phyloP scores from a whole-genome alignment of 805 yeast species.

The Candida ponderosae region DNA sequence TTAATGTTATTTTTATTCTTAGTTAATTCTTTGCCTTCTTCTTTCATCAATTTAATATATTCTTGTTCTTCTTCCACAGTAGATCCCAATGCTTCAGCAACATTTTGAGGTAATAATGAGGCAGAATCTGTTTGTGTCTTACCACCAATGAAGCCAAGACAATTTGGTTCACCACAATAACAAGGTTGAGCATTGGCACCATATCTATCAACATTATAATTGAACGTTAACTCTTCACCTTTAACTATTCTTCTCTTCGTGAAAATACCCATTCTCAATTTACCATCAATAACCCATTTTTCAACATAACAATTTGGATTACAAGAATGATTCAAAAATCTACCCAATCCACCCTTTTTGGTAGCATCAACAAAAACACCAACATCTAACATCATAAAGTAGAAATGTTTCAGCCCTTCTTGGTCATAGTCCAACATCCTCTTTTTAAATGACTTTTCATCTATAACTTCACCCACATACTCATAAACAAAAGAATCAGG shows the following conservation, averaged over 20 bases:
- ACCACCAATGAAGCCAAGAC: conserved; percentile 93
- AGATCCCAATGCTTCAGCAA: conserved; percentile 83
- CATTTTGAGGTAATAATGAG: conserved; percentile 69
- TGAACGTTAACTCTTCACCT: conserved; percentile 84
- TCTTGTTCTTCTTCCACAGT: conserved; percentile 57
- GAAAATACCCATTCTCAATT: conserved; percentile 90
- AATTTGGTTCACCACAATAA: conserved; percentile 87
- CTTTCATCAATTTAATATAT: conserved; percentile 58
- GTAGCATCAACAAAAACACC: conserved; percentile 96
- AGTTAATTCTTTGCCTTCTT: conserved; percentile 31
- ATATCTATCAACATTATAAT: conserved; percentile 89
- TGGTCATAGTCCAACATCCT: conserved; percentile 71
- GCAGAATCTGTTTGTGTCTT: conserved; percentile 94
- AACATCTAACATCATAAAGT: conserved; percentile 92
- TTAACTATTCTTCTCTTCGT: conserved; percentile 61
- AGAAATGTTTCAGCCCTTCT: conserved; percentile 69
- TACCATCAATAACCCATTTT: conserved; percentile 93
- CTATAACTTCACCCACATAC: conserved; percentile 90
- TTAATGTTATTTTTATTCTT: conserved; percentile 55
- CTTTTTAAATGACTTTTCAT: conserved; percentile 63
- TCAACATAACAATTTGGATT: conserved; percentile 92
- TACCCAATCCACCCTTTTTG: conserved; percentile 74
- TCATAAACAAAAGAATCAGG: conserved; percentile 77
- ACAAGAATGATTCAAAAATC: conserved; percentile 94
- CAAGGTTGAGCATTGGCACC: conserved; percentile 94